Evolutionary conservation across 2,329 filamentous ascomycete species (phyloP).

Genomic region (Colletotrichum orbiculare): DNA sequence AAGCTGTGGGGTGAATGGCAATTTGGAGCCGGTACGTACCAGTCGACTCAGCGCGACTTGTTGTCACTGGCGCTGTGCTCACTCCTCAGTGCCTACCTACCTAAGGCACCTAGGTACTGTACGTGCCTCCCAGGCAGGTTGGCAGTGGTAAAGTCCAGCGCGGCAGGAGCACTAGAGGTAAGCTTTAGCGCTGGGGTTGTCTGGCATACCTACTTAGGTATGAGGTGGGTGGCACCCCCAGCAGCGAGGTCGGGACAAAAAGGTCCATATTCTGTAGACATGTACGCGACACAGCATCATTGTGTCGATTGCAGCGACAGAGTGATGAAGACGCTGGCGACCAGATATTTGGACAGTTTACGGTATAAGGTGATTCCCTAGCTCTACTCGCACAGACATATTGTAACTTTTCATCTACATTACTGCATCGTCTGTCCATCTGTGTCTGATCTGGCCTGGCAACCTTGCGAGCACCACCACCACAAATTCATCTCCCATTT

Average conservation of each 20-base stretch:
- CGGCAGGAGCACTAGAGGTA: not conserved
- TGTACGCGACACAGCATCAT: no score
- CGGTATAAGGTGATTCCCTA: not conserved
- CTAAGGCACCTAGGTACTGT: not conserved
- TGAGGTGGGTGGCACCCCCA: conserved; percentile 17
- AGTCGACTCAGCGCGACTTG: no score
- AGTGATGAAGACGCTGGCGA: conserved; percentile 19
- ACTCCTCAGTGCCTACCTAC: not conserved
- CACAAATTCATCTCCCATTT: no score
- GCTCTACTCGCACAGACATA: not conserved
- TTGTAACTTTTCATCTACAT: not conserved
- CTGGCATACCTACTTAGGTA: no score
- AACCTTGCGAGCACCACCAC: no score
- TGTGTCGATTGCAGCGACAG: conserved; percentile 19
- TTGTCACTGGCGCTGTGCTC: no score
- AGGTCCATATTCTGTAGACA: no score
- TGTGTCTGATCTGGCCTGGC: no score
- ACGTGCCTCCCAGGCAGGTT: no score
- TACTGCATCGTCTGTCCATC: no score
- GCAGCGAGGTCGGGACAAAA: not conserved
- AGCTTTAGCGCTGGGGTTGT: conserved; percentile 6
- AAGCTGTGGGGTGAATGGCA: not conserved
- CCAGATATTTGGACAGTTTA: not conserved
- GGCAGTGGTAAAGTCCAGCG: no score
- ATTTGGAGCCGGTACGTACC: not conserved